phyloP scores from a whole-genome alignment of 805 yeast species.

The Phaffomyces antillensis region DNA sequence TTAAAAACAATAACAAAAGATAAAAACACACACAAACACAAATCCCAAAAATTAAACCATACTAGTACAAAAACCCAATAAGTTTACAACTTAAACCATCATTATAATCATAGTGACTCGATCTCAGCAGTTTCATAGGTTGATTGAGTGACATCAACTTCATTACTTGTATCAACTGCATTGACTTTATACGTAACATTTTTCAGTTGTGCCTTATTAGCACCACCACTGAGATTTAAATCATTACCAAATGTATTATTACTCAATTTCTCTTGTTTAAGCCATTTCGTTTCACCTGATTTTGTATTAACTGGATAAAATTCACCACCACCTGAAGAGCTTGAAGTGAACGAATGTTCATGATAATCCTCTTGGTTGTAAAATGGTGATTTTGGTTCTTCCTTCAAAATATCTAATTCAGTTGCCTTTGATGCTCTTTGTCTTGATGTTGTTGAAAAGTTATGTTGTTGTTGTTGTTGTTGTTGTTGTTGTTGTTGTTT shows the following conservation, averaged over 20 bases:
- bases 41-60: background rate
- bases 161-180: constrained; percentile 27
- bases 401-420: constrained; percentile 19
- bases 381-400: constrained; percentile 4
- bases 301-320: constrained; percentile 18
- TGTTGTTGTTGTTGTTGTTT: background rate
- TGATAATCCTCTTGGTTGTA: background rate
- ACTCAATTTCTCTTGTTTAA: constrained; percentile 7
- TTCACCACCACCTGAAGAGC: constrained; percentile 15
- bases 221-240: too few relatives aligned
- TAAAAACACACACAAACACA: background rate
- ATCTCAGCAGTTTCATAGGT: constrained; percentile 25
- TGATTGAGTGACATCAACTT: constrained; percentile 21
- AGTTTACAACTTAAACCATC: background rate
- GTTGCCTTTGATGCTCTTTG: constrained; percentile 19
- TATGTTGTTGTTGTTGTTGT: too few relatives aligned
- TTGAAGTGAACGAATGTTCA: constrained; percentile 19
- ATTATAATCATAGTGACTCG: constrained; percentile 14
- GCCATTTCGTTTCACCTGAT: constrained; percentile 19
- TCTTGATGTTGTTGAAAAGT: background rate
- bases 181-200: constrained; percentile 28
- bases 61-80: background rate
- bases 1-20: background rate
- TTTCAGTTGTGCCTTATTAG: constrained; percentile 28
- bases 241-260: too few relatives aligned